Evolutionary conservation across 2,329 filamentous ascomycete genomes (phyloP).

Genomic region (Cercospora beticola): DNA sequence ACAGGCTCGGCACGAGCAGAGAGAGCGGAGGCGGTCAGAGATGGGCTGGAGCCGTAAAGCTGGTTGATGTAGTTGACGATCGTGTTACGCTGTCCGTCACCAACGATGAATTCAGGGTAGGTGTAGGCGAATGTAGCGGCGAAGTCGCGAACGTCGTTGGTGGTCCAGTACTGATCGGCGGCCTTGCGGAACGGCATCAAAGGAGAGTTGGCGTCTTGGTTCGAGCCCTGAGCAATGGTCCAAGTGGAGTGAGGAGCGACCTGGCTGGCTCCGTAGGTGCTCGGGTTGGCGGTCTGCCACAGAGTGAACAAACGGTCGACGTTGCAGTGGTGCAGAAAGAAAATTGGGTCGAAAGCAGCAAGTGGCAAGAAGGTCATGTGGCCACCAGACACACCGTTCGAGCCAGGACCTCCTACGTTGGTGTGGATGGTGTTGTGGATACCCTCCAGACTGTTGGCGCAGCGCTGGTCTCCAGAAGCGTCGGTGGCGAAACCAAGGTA

Average conservation of each 20-base stretch:
- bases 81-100: conserved; percentile 48
- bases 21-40: conserved; percentile 14
- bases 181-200: conserved; percentile 62
- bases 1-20: conserved; percentile 15
- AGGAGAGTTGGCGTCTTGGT: conserved; percentile 35
- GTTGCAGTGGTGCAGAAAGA: conserved; percentile 73
- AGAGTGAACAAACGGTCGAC: conserved; percentile 74
- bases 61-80: conserved; percentile 52
- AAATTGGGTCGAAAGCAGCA: conserved; percentile 73
- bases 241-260: conserved; percentile 58
- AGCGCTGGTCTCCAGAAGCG: conserved; percentile 29
- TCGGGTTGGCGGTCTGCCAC: conserved; percentile 73
- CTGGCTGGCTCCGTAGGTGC: conserved; percentile 64
- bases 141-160: conserved; percentile 63
- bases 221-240: conserved; percentile 56
- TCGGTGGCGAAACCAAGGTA: conserved; percentile 37
- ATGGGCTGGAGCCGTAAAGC: conserved; percentile 53
- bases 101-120: conserved; percentile 64
- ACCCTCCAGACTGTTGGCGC: conserved; percentile 37
- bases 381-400: conserved; percentile 41
- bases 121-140: conserved; percentile 68
- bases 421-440: conserved; percentile 41
- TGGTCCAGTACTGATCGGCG: conserved; percentile 64
- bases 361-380: conserved; percentile 72
- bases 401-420: conserved; percentile 31